A percentile compares a stretch with the other conserved stretches of the same genome.
Evolutionary conservation across 2,329 filamentous ascomycete species (phyloP).

Genomic region (Mycogone perniciosa): DNA sequence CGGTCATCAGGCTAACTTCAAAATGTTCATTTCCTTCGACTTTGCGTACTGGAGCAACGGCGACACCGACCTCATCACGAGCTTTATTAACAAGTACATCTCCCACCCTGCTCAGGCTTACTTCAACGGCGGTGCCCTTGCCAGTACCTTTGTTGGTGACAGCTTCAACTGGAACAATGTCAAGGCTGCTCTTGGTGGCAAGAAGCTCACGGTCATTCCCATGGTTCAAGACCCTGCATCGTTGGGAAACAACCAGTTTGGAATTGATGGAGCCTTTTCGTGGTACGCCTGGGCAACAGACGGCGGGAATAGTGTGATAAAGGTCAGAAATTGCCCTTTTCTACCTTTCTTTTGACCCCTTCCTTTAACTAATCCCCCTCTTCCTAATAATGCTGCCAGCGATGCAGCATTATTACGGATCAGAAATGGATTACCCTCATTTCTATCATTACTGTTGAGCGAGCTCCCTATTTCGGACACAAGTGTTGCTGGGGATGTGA

Average conservation of each 20-base stretch:
- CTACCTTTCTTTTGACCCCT: too few relatives aligned
- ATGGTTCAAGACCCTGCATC: slow-evolving; percentile 17
- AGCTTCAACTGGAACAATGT: slow-evolving; percentile 18
- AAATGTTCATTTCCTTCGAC: slow-evolving; percentile 20
- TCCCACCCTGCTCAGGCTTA: slow-evolving; percentile 15
- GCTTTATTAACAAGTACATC: slow-evolving; percentile 14
- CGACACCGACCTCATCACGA: slow-evolving; percentile 16
- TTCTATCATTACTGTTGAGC: too few relatives aligned
- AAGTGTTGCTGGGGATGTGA: too few relatives aligned
- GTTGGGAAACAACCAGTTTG: slow-evolving; percentile 10
- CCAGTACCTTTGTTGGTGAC: slow-evolving; percentile 20
- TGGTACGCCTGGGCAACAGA: slow-evolving; percentile 21
- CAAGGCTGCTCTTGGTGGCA: slow-evolving; percentile 14
- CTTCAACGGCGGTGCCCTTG: slow-evolving; percentile 17
- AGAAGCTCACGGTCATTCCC: slow-evolving; percentile 18
- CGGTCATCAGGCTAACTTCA: slow-evolving; percentile 15
- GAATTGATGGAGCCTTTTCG: slow-evolving; percentile 18
- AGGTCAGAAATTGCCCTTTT: too few relatives aligned
- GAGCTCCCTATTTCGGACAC: too few relatives aligned
- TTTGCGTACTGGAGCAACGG: slow-evolving; percentile 20
- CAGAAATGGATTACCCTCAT: too few relatives aligned
- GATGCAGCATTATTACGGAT: too few relatives aligned
- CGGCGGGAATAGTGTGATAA: slow-evolving; percentile 17
- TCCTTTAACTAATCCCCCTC: too few relatives aligned
- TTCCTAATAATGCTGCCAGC: too few relatives aligned